These are phyloP conservation scores for Annulohypoxylon nitens DNA, from an alignment of 495 filamentous ascomycete genomes.

Conservation along the genomic window DNA sequence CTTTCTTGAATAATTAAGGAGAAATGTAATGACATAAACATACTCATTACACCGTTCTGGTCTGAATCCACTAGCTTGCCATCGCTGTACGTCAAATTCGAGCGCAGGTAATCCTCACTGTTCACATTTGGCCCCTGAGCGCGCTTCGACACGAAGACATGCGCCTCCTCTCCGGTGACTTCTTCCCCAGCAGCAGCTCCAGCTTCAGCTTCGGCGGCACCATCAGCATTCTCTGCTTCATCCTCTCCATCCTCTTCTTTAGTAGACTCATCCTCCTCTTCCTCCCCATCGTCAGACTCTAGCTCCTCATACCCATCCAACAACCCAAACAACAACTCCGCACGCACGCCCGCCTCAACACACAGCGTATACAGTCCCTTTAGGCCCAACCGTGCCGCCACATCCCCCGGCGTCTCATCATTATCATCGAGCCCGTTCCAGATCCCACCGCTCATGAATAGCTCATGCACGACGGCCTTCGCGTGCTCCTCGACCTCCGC, in stretches of 20 bases:
- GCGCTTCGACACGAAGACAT: slow-evolving; percentile 53
- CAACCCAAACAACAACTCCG: slow-evolving; percentile 84
- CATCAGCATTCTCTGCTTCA: slow-evolving; percentile 31
- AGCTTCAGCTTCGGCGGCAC: slow-evolving; percentile 20
- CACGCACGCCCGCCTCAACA: slow-evolving; percentile 91
- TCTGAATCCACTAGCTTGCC: slow-evolving; percentile 80
- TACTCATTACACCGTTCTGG: slow-evolving; percentile 88
- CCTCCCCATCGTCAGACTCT: slow-evolving; percentile 71
- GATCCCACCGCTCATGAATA: slow-evolving; percentile 89
- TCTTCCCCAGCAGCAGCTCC: slow-evolving; percentile 15
- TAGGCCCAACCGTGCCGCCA: slow-evolving; percentile 78
- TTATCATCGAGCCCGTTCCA: slow-evolving; percentile 95
- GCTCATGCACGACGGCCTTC: slow-evolving; percentile 75
- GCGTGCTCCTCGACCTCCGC: slow-evolving; percentile 66
- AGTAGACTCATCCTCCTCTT: slow-evolving; percentile 58
- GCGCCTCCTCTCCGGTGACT: slow-evolving; percentile 41
- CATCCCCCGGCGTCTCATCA: slow-evolving; percentile 91
- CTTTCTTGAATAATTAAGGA: not conserved
- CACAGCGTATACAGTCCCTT: slow-evolving; percentile 83
- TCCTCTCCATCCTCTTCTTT: slow-evolving; percentile 52
- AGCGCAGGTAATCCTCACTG: slow-evolving; percentile 81
- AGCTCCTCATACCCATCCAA: slow-evolving; percentile 84
- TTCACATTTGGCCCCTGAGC: slow-evolving; percentile 61
- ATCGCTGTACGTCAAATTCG: slow-evolving; percentile 79
- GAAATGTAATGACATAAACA: slow-evolving; percentile 68